These are phyloP conservation scores for Brassica balearica DNA, from an alignment of 441 rosid genomes.

Conservation along the genomic window DNA sequence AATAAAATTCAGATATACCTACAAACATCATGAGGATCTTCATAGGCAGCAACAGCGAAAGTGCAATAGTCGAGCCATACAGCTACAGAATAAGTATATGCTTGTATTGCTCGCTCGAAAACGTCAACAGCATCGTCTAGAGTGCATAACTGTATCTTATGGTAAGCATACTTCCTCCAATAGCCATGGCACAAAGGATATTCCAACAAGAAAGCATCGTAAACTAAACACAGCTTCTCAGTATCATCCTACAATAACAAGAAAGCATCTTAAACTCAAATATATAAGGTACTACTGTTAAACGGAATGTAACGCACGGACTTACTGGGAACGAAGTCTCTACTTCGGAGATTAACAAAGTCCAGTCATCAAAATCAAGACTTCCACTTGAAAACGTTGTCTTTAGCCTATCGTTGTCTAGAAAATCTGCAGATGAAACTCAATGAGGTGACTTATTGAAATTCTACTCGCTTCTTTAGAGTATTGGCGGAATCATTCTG, in stretches of 20 bases:
- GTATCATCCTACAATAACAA: constrained; percentile 63
- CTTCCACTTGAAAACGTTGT: constrained; percentile 50
- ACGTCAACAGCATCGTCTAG: constrained; percentile 68
- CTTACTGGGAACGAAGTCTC: constrained; percentile 66
- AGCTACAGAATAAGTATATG: constrained; percentile 77
- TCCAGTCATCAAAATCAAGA: constrained; percentile 80
- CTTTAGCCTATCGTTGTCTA: constrained; percentile 53
- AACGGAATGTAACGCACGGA: not conserved
- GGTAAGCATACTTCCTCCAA: constrained; percentile 85
- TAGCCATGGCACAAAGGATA: constrained; percentile 90
- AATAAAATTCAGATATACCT: constrained; percentile 56
- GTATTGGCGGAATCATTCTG: not conserved
- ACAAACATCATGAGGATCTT: constrained; percentile 73
- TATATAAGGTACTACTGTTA: too few relatives aligned
- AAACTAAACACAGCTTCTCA: constrained; percentile 65
- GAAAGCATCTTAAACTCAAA: too few relatives aligned
- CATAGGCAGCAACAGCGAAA: constrained; percentile 61
- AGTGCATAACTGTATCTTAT: constrained; percentile 57
- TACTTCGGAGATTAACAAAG: constrained; percentile 65
- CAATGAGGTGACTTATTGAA: constrained; percentile 4
- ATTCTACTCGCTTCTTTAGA: constrained; percentile 14
- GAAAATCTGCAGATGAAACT: constrained; percentile 44
- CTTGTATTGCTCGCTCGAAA: constrained; percentile 76
- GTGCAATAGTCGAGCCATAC: constrained; percentile 82
- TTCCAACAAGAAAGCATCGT: constrained; percentile 76